Base-by-base conservation (phyloP, 441 rosid species). In the Adansonia grandidieri region DNA sequence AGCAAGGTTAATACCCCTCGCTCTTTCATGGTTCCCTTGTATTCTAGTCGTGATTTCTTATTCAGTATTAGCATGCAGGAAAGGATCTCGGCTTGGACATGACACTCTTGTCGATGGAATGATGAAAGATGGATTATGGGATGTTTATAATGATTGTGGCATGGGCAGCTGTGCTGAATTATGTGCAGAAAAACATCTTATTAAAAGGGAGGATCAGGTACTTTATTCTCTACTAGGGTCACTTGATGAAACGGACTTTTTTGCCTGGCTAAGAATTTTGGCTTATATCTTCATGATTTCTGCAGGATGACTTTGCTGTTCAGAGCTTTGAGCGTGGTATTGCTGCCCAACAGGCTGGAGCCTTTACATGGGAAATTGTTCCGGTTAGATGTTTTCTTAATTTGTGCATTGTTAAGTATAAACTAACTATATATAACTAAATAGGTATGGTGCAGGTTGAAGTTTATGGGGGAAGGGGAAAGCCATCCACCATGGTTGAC, bases 111-210 rank as follows among this genome's bases (percentile, higher is more conserved):
- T 96, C 13, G 99, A 96, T 84, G 99, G 98, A 80, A 91, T 96
- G 99, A 71, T 96, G 61, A 94, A 96, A 82, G 99, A 96, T 86
- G 99, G 99, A 60, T 80, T 96, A 69, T 96, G 99, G 99, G 99
- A 96, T 89, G 97, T 94, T 51, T 94, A 93, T 76, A 92, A 89
- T 48, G 95, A 94, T 81, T 89, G 87, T 87, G 98, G 94, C 60
- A 96, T 96, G 99, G 99, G 99, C 83, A 91, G 78, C 73, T 94
- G 98, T 85, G 99, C 96, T 68, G 98, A 96, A 86, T 74, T 94
- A 63, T 96, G 99, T 77, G 96, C 99, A 40, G 98, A 96, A 53
- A 84, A 87, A 75, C 89, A 88, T 83, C 64, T 87, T 40, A 66
- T 96, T 22, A 84, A 93, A 19, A 92, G 99, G 85, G 97, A 94